phyloP scores from a whole-genome alignment of 1,139 yeast species.

The Yamadazyma atlantica region DNA sequence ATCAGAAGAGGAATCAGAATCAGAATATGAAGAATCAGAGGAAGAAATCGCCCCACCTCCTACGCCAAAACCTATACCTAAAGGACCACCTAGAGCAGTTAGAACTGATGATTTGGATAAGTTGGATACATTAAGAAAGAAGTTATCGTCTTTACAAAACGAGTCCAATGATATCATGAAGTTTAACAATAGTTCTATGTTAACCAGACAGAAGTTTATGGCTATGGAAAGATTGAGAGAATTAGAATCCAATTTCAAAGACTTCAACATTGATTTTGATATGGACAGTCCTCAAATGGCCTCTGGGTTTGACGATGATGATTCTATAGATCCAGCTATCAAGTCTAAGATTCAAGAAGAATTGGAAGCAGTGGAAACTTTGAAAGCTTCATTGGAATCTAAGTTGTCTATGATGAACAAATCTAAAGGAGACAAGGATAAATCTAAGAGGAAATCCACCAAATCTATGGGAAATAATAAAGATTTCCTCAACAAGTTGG shows the following conservation, averaged over 20 bases:
- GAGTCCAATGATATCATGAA: slow-evolving; percentile 77
- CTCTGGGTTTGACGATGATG: slow-evolving; percentile 10
- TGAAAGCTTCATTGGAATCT: slow-evolving; percentile 42
- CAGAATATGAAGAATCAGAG: slow-evolving; percentile 17
- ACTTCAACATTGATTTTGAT: slow-evolving; percentile 57
- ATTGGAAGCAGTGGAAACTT: slow-evolving; percentile 45
- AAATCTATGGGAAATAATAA: slow-evolving; percentile 17
- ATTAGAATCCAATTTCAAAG: slow-evolving; percentile 59
- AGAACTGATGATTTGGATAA: slow-evolving; percentile 44
- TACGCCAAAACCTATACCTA: slow-evolving; percentile 15
- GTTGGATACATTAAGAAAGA: slow-evolving; percentile 54
- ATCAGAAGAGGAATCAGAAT: slow-evolving; percentile 18
- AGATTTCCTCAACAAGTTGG: slow-evolving; percentile 31
- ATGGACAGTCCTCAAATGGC: slow-evolving; percentile 11
- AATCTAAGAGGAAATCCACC: slow-evolving; percentile 11
- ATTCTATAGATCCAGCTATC: slow-evolving; percentile 23
- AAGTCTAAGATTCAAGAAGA: slow-evolving; percentile 41
- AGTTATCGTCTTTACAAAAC: slow-evolving; percentile 59
- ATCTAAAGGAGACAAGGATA: slow-evolving; percentile 6
- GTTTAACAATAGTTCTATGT: slow-evolving; percentile 59
- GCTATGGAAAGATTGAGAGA: slow-evolving; percentile 70
- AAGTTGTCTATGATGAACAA: slow-evolving; percentile 27
- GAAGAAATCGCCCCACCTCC: slow-evolving; percentile 17
- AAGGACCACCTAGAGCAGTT: slow-evolving; percentile 35
- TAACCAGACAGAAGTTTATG: slow-evolving; percentile 55